A percentile compares a stretch with the other conserved stretches of the same genome.
phyloP scores from a whole-genome alignment of 202 grass and related monocot species.

The Bolboschoenoplectus hybrid region DNA sequence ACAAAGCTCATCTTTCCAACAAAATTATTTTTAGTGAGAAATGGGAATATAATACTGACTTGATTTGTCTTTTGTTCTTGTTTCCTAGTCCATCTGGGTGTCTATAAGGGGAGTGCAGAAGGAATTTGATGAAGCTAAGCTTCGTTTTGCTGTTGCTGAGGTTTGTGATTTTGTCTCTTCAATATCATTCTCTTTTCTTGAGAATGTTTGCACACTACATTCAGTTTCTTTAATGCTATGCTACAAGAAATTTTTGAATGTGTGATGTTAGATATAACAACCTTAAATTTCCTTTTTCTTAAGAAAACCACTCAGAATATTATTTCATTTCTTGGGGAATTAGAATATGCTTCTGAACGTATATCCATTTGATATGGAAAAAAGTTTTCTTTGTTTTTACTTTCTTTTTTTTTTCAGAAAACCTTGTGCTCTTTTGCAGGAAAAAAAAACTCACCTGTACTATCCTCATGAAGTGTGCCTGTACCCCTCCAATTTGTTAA shows the following conservation, averaged over 20 bases:
- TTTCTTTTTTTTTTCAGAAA: background rate
- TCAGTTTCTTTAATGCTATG: background rate
- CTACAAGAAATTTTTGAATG: background rate
- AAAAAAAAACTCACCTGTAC: conserved; percentile 1
- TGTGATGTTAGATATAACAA: background rate
- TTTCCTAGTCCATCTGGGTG: conserved; percentile 84
- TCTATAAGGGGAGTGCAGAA: conserved; percentile 74
- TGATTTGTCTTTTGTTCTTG: conserved; percentile 6
- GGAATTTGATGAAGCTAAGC: conserved; percentile 95
- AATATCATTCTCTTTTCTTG: conserved; percentile 23
- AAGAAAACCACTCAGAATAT: background rate
- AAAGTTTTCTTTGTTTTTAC: background rate
- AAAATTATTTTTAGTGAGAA: background rate
- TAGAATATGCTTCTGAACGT: background rate
- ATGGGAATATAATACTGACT: background rate
- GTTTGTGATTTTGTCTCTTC: conserved; percentile 45
- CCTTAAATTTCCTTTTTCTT: background rate
- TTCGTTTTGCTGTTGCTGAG: conserved; percentile 97
- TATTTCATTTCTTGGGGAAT: conserved; percentile 1
- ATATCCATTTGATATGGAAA: background rate
- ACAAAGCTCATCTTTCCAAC: background rate
- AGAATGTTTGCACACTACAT: background rate
- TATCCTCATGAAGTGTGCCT: background rate
- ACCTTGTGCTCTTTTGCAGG: background rate
- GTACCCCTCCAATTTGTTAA: background rate